phyloP scores from a whole-genome alignment of 225 moss, liverwort and hornwort species.

The Sphagnum contortum region DNA sequence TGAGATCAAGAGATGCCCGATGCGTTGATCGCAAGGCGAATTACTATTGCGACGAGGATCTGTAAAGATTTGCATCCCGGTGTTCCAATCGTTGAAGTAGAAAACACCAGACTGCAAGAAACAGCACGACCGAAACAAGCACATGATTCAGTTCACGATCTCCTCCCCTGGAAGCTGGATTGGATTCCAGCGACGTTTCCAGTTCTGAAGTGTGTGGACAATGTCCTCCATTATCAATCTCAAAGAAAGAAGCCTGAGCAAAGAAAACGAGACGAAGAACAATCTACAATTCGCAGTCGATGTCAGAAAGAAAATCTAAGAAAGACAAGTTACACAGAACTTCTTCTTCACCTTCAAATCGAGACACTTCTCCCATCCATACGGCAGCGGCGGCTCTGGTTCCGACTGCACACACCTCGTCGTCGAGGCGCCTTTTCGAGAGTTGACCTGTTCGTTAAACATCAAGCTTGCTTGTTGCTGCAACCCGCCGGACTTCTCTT shows the following conservation, averaged over 20 bases:
- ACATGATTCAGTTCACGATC: too few species aligned
- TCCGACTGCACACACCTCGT: constrained; percentile 19
- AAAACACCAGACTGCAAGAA: constrained; percentile 49
- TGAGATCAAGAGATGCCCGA: constrained; percentile 21
- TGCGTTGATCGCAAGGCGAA: constrained; percentile 16
- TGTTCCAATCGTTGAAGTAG: constrained; percentile 65
- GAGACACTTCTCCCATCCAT: constrained; percentile 72
- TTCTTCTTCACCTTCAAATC: constrained; percentile 45
- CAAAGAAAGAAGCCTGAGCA: background rate
- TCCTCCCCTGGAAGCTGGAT: too few species aligned
- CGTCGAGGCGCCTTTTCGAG: too few species aligned
- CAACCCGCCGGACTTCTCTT: too few species aligned
- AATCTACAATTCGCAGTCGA: too few species aligned
- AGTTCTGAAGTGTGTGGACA: too few species aligned
- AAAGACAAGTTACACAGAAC: too few species aligned
- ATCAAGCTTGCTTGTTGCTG: too few species aligned
- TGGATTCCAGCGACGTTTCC: too few species aligned
- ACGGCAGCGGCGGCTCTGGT: constrained; percentile 50
- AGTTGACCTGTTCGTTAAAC: too few species aligned
- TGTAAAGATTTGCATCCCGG: constrained; percentile 40
- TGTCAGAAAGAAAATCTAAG: too few species aligned
- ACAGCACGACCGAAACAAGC: background rate
- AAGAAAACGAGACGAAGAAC: background rate
- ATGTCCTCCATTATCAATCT: too few species aligned
- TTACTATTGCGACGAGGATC: constrained; percentile 35